These are phyloP conservation scores for Aphanoascus verrucosus DNA, from an alignment of 2,329 filamentous ascomycete genomes.

Conservation along the genomic window DNA sequence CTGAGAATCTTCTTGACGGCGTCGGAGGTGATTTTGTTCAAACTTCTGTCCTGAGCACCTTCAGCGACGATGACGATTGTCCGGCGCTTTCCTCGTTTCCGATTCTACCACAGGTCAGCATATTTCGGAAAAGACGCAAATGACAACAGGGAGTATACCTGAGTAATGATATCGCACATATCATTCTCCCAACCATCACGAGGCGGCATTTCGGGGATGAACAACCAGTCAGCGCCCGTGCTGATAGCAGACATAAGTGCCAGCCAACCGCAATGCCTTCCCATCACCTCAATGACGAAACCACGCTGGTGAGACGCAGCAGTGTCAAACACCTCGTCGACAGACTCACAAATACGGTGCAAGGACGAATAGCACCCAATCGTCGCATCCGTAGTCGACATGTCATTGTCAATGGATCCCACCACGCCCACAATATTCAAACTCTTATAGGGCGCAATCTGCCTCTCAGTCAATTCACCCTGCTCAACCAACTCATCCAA, in stretches of 20 bases:
- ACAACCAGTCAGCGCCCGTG: constrained; percentile 90
- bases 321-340: constrained; percentile 86
- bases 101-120: constrained; percentile 50
- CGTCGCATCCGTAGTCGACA: constrained; percentile 92
- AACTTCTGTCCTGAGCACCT: constrained; percentile 73
- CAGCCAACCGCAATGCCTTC: constrained; percentile 93
- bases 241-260: constrained; percentile 93
- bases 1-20: constrained; percentile 86
- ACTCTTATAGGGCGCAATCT: constrained; percentile 66
- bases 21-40: constrained; percentile 69
- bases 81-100: constrained; percentile 81
- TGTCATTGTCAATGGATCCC: constrained; percentile 96
- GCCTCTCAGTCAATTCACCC: constrained; percentile 57
- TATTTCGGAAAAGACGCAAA: neutral
- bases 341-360: constrained; percentile 83
- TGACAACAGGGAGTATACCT: constrained; percentile 40
- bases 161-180: constrained; percentile 68
- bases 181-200: constrained; percentile 78
- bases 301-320: constrained; percentile 93
- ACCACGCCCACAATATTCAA: constrained; percentile 95
- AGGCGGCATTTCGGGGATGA: constrained; percentile 89
- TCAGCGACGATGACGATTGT: constrained; percentile 98
- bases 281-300: constrained; percentile 98
- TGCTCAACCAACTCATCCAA: constrained; percentile 71
- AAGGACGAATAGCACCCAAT: constrained; percentile 95